A percentile compares a stretch with the other conserved stretches of the same genome.
Evolutionary conservation across 306 rosid genomes (phyloP).

Genomic region (Trifolium repens): DNA sequence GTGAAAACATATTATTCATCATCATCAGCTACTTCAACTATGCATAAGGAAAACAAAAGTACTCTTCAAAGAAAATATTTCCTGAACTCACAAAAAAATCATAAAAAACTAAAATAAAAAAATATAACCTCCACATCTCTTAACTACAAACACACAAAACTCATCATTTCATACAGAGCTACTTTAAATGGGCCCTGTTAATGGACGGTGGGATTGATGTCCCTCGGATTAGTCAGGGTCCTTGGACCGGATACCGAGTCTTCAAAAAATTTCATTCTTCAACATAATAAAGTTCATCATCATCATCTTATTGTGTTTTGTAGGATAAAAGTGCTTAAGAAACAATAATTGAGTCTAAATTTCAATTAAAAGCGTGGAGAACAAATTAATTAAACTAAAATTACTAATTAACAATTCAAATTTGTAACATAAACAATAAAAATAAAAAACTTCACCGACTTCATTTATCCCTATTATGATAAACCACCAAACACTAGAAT

Average conservation of each 20-base stretch:
- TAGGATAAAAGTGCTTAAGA: background rate
- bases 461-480: background rate
- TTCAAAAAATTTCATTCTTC: background rate
- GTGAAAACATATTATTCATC: background rate
- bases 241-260: no score
- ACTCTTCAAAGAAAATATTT: background rate
- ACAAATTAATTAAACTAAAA: background rate
- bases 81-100: background rate
- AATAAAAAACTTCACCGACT: background rate
- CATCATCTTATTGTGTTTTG: background rate
- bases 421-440: background rate
- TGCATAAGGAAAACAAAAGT: constrained; percentile 23
- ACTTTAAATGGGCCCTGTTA: no score
- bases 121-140: background rate
- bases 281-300: background rate
- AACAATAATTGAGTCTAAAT: background rate
- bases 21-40: background rate
- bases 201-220: no score
- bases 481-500: background rate
- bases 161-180: background rate
- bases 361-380: background rate
- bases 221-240: no score
- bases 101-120: background rate
- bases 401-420: background rate
- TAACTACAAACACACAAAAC: background rate